Conservation (phyloP, 2,329 filamentous ascomycete species). For the Kalaharituber pfeilii region DNA sequence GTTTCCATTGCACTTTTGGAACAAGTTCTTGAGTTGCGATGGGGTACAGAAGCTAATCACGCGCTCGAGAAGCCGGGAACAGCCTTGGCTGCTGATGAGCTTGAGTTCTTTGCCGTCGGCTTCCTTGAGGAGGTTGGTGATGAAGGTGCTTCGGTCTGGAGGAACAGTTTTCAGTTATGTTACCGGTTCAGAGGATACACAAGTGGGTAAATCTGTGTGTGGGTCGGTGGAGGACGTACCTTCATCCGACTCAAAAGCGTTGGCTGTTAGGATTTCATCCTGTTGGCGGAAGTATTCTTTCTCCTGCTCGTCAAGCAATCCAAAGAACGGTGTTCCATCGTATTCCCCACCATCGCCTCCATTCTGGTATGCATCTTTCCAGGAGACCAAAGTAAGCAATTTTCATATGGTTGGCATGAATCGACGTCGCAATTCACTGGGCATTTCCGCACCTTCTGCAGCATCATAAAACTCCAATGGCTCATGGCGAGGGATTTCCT, state of each 20-base stretch:
- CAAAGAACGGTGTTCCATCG: constrained; percentile 64
- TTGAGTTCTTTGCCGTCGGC: constrained; percentile 87
- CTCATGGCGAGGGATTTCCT: constrained; percentile 21
- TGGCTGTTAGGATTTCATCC: constrained; percentile 74
- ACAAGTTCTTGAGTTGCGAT: constrained; percentile 68
- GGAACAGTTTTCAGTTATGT: constrained; percentile 27
- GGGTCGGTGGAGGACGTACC: constrained; percentile 40
- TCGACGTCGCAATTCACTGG: constrained; percentile 2
- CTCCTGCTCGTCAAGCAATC: constrained; percentile 79
- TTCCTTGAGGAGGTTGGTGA: constrained; percentile 72
- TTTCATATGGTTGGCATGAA: constrained; percentile 8
- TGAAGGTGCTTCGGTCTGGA: constrained; percentile 26
- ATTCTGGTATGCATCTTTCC: constrained; percentile 24
- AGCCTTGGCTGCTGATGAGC: constrained; percentile 86
- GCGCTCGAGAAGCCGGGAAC: constrained; percentile 80
- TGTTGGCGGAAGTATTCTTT: constrained; percentile 89
- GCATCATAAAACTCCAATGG: constrained; percentile 28
- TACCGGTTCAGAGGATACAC: neutral
- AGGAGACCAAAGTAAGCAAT: too few species aligned
- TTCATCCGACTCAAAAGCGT: constrained; percentile 65
- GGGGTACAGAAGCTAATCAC: constrained; percentile 67
- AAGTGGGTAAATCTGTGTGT: neutral
- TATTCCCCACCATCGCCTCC: constrained; percentile 17
- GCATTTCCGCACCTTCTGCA: constrained; percentile 7
- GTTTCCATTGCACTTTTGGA: constrained; percentile 68